phyloP scores from a whole-genome alignment of 208 protist species.

The Wallacemonas rigidus region DNA sequence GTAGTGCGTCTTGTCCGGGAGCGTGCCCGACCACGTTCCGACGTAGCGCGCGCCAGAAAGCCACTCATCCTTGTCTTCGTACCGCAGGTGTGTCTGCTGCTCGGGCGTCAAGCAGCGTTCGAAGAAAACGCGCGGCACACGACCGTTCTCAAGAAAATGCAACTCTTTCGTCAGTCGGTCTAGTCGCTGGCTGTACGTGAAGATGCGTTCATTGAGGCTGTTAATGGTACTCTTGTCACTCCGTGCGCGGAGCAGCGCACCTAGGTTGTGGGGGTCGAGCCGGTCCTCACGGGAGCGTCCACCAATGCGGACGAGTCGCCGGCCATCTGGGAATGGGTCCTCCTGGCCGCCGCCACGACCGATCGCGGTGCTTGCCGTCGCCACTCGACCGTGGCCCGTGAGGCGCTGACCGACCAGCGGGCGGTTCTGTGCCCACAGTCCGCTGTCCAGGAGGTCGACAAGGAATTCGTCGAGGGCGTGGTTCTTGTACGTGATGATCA shows the following conservation, averaged over 20 bases:
- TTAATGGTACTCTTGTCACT: slow-evolving; percentile 69
- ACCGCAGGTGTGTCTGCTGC: slow-evolving; percentile 68
- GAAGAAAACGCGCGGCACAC: slow-evolving; percentile 82
- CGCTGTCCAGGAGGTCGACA: slow-evolving; percentile 72
- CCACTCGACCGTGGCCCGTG: slow-evolving; percentile 28
- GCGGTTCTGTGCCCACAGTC: slow-evolving; percentile 68
- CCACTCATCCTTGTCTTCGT: slow-evolving; percentile 86
- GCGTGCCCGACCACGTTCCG: slow-evolving; percentile 27
- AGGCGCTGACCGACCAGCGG: slow-evolving; percentile 45
- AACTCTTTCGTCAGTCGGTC: slow-evolving; percentile 83
- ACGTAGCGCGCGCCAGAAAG: slow-evolving; percentile 70
- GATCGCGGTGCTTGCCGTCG: slow-evolving; percentile 6
- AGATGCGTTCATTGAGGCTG: slow-evolving; percentile 78
- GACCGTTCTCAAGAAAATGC: slow-evolving; percentile 78
- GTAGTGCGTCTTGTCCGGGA: slow-evolving; percentile 28
- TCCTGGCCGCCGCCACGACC: slow-evolving; percentile 8
- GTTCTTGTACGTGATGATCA: slow-evolving; percentile 95
- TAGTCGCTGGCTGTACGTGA: slow-evolving; percentile 72
- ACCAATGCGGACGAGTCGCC: slow-evolving; percentile 86
- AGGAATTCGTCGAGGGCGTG: slow-evolving; percentile 96
- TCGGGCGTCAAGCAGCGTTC: slow-evolving; percentile 86
- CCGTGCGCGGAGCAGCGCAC: slow-evolving; percentile 54
- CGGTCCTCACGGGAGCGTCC: slow-evolving; percentile 74
- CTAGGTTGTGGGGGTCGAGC: slow-evolving; percentile 81
- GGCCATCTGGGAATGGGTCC: slow-evolving; percentile 73